Base-by-base conservation (phyloP, 768 basidiomycete species). In the Lactarius hatsudake region DNA sequence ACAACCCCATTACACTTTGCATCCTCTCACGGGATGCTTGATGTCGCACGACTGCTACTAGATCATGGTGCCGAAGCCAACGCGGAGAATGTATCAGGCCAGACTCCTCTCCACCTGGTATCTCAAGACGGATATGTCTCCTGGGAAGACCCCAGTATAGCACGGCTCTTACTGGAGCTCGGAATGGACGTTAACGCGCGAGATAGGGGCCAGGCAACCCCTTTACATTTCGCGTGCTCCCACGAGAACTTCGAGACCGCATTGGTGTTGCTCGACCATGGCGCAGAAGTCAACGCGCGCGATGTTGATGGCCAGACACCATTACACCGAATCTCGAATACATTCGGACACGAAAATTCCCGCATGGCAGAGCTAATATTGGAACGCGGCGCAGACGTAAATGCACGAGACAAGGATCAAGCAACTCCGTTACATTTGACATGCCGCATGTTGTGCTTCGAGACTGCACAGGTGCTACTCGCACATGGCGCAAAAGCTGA, bases 61-160 rank as follows among this genome's bases (percentile, higher is more conserved):
- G 48, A 51, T 9, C n/a, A 23, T 51, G 48, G 48, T 13, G 48
- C n/a, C 12, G 10, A 1, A 23, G 48, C 48, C n/a, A 3, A 51
- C 4, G 48, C 23, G 5, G 23, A 51, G 48, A 23, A 51, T 51
- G 10, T 23, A 13, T 12, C 1, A 9, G n/a, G 23, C 48, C n/a
- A 51, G n/a, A 51, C 48, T 5, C 48, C 48, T 23, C 48, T 51
- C 1, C 48, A 51, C 10, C 3, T 23, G 2, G 4, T 23, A 13
- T 23, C 48, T 0, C n/a, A 10, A 51, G 17, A 15, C 0, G 45
- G 5, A 3, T 0, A 0, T 12, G 0, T n/a, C 1, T 48, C 4
- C n/a, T 4, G 20, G 2, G 43, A 45, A 10, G 23, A 23, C 3
- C 10, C 48, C 4, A 5, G 13, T 23, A 10, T 51, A 5, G n/a